Base-by-base conservation (phyloP, 2,329 filamentous ascomycete species). In the Xylaria multiplex region DNA sequence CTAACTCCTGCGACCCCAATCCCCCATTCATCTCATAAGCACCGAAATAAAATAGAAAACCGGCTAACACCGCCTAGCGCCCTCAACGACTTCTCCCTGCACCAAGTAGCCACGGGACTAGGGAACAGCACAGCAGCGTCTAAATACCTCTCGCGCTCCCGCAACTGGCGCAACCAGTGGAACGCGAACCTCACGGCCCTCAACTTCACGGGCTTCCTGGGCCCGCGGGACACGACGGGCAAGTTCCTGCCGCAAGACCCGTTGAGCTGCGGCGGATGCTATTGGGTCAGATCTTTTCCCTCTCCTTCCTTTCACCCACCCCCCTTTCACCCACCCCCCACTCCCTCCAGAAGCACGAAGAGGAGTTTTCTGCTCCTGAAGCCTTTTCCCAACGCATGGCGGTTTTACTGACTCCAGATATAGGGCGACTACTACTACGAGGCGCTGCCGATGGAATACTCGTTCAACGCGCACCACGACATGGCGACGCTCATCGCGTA, bases 111-210 rank as follows among this genome's bases (percentile, higher is more conserved):
- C 2, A 76, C 73, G 1, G 89, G 88, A 0, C 77, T 91, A 2
- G 82, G 81, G 1, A 83, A 84, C 53, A 63, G 72, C 0, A 77
- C 78, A 0, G 86, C 89, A 48, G 84, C 86, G 3, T 67, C 78
- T 2, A 88, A 82, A 59, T 92, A 92, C 70, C 80, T 91, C 30
- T 79, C 84, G 52, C 85, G 90, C 8, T 90, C 88, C 0, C 81
- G 84, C 9, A 89, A 91, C 72, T 93, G 90, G 90, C 83, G 87
- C 16, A 91, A 91, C 72, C 89, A 92, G 69, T 93, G 89, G 89
- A 89, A 92, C 74, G 74, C 83, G 0, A 75, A 85, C 53, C 82
- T 87, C 50, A 81, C 79, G 0, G 86, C 86, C 0, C 81, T 90
- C 0, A 85, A 84, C 3, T 91, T 90, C 76, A 83, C 79, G 0